Percentiles rank a stretch among this genome's conserved stretches.
phyloP scores from a whole-genome alignment of 148 eudicot genomes.

The Arctostaphylos glauca region DNA sequence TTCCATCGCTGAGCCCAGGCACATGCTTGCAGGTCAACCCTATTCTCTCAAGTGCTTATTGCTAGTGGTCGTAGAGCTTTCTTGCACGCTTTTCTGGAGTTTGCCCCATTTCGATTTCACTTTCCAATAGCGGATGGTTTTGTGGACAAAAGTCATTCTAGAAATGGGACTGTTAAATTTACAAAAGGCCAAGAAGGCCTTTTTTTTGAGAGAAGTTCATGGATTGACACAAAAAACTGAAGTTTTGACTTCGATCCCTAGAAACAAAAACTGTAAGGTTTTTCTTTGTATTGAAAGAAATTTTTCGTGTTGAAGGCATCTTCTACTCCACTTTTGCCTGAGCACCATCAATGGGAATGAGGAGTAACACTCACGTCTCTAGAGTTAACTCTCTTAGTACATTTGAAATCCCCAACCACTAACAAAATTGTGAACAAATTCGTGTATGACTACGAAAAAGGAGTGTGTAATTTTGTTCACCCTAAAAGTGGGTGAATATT shows the following conservation, averaged over 20 bases:
- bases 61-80: neutral
- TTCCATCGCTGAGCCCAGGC: neutral
- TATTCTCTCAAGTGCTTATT: neutral
- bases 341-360: neutral
- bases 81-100: neutral
- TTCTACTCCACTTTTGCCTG: conserved; percentile 9
- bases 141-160: neutral
- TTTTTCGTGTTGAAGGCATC: neutral
- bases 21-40: neutral
- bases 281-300: neutral
- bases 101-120: neutral
- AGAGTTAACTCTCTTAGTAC: neutral
- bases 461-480: too few relatives aligned
- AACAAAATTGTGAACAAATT: neutral
- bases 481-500: too few relatives aligned
- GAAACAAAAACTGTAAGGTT: neutral
- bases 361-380: neutral
- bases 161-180: too few relatives aligned
- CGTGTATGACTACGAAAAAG: neutral
- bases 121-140: neutral
- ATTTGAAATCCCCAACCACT: neutral
- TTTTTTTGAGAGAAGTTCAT: neutral
- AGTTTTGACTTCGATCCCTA: neutral
- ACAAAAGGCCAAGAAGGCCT: too few relatives aligned
- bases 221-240: neutral